These are phyloP conservation scores for Blumeria hordei DNA, from an alignment of 2,329 filamentous ascomycete species.

Conservation along the genomic window DNA sequence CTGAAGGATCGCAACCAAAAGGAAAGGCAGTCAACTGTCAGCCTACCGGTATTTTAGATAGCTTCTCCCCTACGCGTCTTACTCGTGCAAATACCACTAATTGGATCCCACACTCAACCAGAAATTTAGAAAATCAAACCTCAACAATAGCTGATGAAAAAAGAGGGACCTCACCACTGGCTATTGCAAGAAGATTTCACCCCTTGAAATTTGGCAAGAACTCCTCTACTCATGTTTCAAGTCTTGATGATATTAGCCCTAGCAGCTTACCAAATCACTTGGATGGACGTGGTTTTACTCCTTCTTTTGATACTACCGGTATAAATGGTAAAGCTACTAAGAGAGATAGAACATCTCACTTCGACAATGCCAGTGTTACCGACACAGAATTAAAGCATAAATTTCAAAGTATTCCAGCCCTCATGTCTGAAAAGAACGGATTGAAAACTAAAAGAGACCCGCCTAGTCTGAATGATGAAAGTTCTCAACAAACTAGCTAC, in stretches of 20 bases:
- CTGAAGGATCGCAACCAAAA: constrained; percentile 22
- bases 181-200: not conserved
- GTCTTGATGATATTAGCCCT: constrained; percentile 39
- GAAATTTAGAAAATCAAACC: constrained; percentile 8
- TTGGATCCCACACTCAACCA: constrained; percentile 6
- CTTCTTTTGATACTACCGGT: constrained; percentile 25
- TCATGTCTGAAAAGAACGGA: constrained; percentile 43
- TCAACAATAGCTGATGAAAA: constrained; percentile 13
- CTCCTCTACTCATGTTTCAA: constrained; percentile 64
- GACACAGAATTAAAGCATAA: too few species aligned
- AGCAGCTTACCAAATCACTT: constrained; percentile 19
- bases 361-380: constrained; percentile 19
- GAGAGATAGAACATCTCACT: constrained; percentile 20
- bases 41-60: constrained; percentile 1
- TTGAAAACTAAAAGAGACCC: constrained; percentile 2
- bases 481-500: not conserved
- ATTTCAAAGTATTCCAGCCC: too few species aligned
- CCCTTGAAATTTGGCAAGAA: constrained; percentile 28
- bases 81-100: constrained; percentile 5
- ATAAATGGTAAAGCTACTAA: constrained; percentile 24
- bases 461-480: not conserved
- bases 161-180: constrained; percentile 20
- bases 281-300: constrained; percentile 17
- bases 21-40: constrained; percentile 45
- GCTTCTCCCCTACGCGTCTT: constrained; percentile 8